Base-by-base conservation (phyloP, 2,329 filamentous ascomycete species). In the Capronia epimyces region DNA sequence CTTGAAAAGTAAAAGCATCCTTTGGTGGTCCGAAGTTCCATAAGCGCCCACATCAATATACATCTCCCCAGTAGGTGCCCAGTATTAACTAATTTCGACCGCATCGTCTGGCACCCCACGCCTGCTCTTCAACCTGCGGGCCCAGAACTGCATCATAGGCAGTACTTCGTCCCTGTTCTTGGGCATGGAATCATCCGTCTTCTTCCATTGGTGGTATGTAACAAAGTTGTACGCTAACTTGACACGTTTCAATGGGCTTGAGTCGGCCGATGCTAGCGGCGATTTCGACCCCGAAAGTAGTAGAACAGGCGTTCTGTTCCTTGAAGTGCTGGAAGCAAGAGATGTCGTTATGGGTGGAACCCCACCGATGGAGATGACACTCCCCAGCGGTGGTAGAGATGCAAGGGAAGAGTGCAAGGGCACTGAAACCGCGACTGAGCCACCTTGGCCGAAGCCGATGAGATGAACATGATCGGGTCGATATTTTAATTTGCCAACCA, bases 101-200 rank as follows among this genome's bases (percentile, higher is more conserved):
- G 68, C 70, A 2, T 69, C 72, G 56, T 71, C 70, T 0, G 71
- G 72, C 34, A 74, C 71, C 25, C 72, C 72, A 46, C 68, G 64
- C 50, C 66, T 64, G 63, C 71, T 75, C 50, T 66, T 64, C 52
- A 75, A 59, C 43, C 68, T 62, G 29, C 69, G 62, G 18, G 69
- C 71, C 60, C 75, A 78, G 66, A 83, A 96, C 63, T 85, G 81
- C 89, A 96, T 96, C 53, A 96, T 78, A 0, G 90, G 89, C 62
- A 90, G 65, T 78, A 94, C 90, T 75, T 97, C 90, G 9, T 94
- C 89, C 46, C 85, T 76, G 65, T 77, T 84, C 40, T 75, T 73
- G n/a, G 89, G 89, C 90, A 96, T 95, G 1, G 78, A 78, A 67
- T 95, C 88, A 4, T 84, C 86, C 2, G 67, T 68, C 64, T 83